These are phyloP conservation scores for Colletotrichum euphorbiae DNA, from an alignment of 2,329 filamentous ascomycete species.

Conservation along the genomic window DNA sequence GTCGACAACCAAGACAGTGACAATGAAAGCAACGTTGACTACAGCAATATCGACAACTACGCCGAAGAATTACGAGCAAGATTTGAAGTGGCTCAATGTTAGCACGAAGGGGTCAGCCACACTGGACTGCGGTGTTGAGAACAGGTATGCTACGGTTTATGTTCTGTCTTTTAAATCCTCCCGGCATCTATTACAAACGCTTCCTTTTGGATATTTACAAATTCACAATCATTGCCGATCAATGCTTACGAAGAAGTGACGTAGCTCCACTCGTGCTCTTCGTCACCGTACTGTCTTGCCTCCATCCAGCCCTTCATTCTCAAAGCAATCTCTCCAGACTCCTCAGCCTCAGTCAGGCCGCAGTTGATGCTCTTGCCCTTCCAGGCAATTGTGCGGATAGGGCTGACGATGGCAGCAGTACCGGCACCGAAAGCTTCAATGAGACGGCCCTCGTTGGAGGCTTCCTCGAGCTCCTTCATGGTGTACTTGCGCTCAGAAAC, in stretches of 20 bases:
- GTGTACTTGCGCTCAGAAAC: slow-evolving; percentile 91
- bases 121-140: too few relatives aligned
- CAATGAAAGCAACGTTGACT: too few relatives aligned
- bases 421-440: slow-evolving; percentile 95
- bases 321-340: slow-evolving; percentile 87
- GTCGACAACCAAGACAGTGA: too few relatives aligned
- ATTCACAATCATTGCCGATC: slow-evolving; percentile 25
- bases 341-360: slow-evolving; percentile 81
- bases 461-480: slow-evolving; percentile 86
- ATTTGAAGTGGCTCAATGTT: too few relatives aligned
- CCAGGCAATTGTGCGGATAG: slow-evolving; percentile 91
- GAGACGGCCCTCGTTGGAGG: slow-evolving; percentile 84
- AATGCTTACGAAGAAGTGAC: slow-evolving; percentile 50
- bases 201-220: slow-evolving; percentile 34
- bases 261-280: slow-evolving; percentile 91
- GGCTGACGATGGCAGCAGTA: slow-evolving; percentile 93
- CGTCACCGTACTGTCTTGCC: slow-evolving; percentile 93
- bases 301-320: slow-evolving; percentile 98
- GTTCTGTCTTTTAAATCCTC: slow-evolving; percentile 5
- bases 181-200: slow-evolving; percentile 33
- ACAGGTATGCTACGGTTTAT: background rate
- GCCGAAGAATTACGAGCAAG: too few relatives aligned
- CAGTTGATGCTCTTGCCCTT: slow-evolving; percentile 84
- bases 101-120: too few relatives aligned
- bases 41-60: too few relatives aligned